These are phyloP conservation scores for Fusarium sp. DNA, from an alignment of 2,329 filamentous ascomycete species.

Conservation along the genomic window DNA sequence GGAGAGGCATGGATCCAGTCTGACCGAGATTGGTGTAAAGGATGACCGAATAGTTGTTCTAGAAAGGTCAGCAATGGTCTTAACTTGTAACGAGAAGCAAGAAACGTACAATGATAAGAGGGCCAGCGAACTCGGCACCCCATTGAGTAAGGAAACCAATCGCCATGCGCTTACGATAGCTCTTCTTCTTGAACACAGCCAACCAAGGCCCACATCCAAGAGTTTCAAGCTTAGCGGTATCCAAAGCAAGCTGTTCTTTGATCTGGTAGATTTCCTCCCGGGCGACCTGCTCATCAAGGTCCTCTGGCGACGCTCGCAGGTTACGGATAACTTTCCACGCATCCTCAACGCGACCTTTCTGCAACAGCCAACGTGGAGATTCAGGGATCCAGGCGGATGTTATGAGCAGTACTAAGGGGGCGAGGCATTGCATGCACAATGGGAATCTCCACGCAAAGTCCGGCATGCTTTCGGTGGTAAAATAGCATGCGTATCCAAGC, in stretches of 20 bases:
- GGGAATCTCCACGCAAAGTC: slow-evolving; percentile 56
- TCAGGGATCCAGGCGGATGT: slow-evolving; percentile 51
- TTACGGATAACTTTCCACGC: slow-evolving; percentile 56
- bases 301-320: slow-evolving; percentile 43
- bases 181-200: slow-evolving; percentile 57
- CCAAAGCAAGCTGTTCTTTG: slow-evolving; percentile 57
- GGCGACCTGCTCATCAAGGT: slow-evolving; percentile 55
- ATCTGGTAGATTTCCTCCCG: slow-evolving; percentile 60
- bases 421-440: slow-evolving; percentile 54
- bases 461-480: slow-evolving; percentile 39
- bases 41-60: slow-evolving; percentile 57
- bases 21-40: slow-evolving; percentile 54
- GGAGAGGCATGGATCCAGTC: slow-evolving; percentile 53
- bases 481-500: slow-evolving; percentile 52
- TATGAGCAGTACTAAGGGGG: slow-evolving; percentile 51
- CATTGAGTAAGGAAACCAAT: slow-evolving; percentile 65
- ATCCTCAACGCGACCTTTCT: slow-evolving; percentile 57
- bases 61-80: not conserved
- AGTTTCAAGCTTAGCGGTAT: slow-evolving; percentile 54
- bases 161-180: slow-evolving; percentile 61
- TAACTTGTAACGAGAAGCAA: no score
- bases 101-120: slow-evolving; percentile 58
- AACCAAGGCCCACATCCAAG: slow-evolving; percentile 55
- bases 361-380: slow-evolving; percentile 62
- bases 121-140: slow-evolving; percentile 63